Evolutionary conservation across 352 stramenopile genomes (phyloP).

Genomic region (Phytophthora syringae): DNA sequence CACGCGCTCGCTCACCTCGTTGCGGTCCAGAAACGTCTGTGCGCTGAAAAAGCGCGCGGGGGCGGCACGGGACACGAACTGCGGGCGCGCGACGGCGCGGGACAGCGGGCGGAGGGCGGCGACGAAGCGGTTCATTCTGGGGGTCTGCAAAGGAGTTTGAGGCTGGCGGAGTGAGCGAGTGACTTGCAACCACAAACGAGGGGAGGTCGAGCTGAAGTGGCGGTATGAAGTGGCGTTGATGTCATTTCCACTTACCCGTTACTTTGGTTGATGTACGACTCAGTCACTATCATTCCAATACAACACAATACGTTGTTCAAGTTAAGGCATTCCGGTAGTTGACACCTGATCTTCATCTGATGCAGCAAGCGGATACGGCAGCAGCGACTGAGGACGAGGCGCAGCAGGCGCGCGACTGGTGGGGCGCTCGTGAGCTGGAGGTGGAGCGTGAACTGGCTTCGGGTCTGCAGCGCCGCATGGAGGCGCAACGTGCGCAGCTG

Average conservation of each 20-base stretch:
- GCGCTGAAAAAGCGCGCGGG: slow-evolving; percentile 78
- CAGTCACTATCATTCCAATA: no score
- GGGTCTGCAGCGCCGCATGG: slow-evolving; percentile 72
- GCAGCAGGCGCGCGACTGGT: slow-evolving; percentile 59
- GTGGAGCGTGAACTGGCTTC: slow-evolving; percentile 45
- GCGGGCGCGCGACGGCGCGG: slow-evolving; percentile 58
- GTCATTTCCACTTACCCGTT: background rate
- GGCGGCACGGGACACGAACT: slow-evolving; percentile 36
- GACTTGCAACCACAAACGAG: slow-evolving; percentile 39
- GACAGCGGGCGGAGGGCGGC: slow-evolving; percentile 72
- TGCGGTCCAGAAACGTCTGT: slow-evolving; percentile 89
- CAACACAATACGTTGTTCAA: background rate
- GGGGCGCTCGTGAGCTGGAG: slow-evolving; percentile 53
- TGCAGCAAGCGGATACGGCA: slow-evolving; percentile 5
- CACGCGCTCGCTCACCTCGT: slow-evolving; percentile 97
- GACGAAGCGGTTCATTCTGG: slow-evolving; percentile 82
- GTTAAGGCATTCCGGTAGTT: background rate
- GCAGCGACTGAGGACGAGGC: slow-evolving; percentile 10
- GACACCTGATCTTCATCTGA: background rate
- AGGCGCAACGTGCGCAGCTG: slow-evolving; percentile 73
- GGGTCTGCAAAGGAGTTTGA: slow-evolving; percentile 18
- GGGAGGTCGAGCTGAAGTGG: slow-evolving; percentile 6
- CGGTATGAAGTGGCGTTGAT: background rate
- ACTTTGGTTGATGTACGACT: background rate
- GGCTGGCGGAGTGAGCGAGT: slow-evolving; percentile 22